Evolutionary conservation across 2,329 filamentous ascomycete species (phyloP), one percentile per base, ranked within the genome.

Genomic region (Tolypocladium guangdongense): DNA sequence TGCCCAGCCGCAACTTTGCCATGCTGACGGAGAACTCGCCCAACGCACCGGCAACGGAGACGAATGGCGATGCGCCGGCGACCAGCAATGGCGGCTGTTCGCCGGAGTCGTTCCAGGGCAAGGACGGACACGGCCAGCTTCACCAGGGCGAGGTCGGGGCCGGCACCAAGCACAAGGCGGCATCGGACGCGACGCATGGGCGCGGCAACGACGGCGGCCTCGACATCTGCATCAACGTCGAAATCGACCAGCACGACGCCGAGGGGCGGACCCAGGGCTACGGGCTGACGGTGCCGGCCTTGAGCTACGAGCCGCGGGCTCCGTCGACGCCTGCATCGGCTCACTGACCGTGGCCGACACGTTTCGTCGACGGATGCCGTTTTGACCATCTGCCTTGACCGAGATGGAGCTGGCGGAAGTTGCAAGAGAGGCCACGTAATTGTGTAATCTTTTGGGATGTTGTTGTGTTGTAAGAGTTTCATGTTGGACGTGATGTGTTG

Each of bases 1-100:
- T 96, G 70, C 83, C 95, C 2, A 91, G 90, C 59, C 83, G 93
- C 27, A 99, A 99, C 68, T 99, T 89, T 78, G 92, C 92, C 63
- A 86, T 88, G 43, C 84, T 99, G 56, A 87, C 88, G 20, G 88
- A 96, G 67, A 96, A 96, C 69, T 83, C 84, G n/a, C 88, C 80
- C 48, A 75, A 76, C 62, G 77, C 76, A 53, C 45, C 50, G 2
- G 62, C 43, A 48, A 63, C 39, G 7, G 39, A 56, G 14, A 52
- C 55, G 16, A 65, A 66, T 35, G 62, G 60, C 59, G 57, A 62
- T 22, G 52, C 64, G 27, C 55, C 54, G n/a, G 57, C 54, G 7
- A 60, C 61, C 37, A 52, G 52, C 27, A 33, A 32, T 6, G 58
- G 59, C 27, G 55, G 49, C 7, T 54, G 58, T 20, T 50, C 57